Evolutionary conservation across 2,329 filamentous ascomycete species (phyloP), one percentile per base, ranked within the genome.

Genomic region (Fusarium nurragi): DNA sequence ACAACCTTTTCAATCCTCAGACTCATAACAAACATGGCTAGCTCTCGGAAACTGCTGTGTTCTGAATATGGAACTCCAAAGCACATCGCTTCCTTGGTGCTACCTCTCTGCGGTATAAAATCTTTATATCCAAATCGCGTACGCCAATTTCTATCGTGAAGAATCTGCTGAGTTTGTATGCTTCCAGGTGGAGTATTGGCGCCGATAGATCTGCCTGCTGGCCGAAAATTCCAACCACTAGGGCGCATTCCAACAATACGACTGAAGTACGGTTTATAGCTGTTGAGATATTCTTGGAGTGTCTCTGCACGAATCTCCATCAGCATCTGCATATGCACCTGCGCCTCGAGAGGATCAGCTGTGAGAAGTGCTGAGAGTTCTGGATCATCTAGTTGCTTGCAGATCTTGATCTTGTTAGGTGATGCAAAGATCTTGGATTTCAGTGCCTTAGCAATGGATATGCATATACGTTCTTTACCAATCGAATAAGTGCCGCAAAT

Each of bases 401-500:
- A 94, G 23, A 98, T 92, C 64, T 89, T 88, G 75, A 93, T 90
- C 78, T 99, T 99, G 50, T 85, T 83, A 0, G 93, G 82, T 2
- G 92, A 88, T 0, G 94, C 94, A 73, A 90, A 99, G 63, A 99
- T 98, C 74, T 97, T 97, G 68, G 89, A 92, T 36, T 88, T 83
- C 4, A 99, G 83, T 0, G 94, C 94, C 70, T 90, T 87, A 5
- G 95, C 95, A 65, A 99, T 97, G 39, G 93, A 94, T 28, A 97
- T 83, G 75, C 94, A 98, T 67, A 99, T 94, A 37, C 94, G 90
- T 77, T 99, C 95, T 78, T 99, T 99, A 73, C 95, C 95, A 71
- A 99, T 99, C 70, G 91, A 96, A 78, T 99, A 99, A 1, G 95
- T 99, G 40, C 95, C 95, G 60, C 97, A 96, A 8, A 99, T 87